Evolutionary conservation across 2,329 filamentous ascomycete species (phyloP).

Genomic region (Fusarium austroafricanum): DNA sequence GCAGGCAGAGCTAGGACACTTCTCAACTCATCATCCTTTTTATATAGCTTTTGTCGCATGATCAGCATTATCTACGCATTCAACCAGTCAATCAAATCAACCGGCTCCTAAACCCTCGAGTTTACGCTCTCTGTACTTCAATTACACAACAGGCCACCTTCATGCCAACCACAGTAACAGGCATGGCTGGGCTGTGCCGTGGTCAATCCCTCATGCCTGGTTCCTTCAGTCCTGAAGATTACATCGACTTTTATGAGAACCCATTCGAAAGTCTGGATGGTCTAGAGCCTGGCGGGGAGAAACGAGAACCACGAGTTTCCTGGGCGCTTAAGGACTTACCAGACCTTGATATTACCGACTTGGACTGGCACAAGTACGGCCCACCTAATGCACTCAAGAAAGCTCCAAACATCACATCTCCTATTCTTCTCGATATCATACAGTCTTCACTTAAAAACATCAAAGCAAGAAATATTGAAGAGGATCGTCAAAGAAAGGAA

Average conservation of each 20-base stretch:
- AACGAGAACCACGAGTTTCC: constrained; percentile 28
- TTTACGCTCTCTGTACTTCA: background rate
- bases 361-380: constrained; percentile 61
- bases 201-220: constrained; percentile 45
- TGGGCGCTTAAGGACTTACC: constrained; percentile 42
- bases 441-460: constrained; percentile 60
- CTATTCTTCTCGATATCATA: constrained; percentile 57
- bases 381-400: constrained; percentile 58
- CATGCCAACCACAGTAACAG: constrained; percentile 4
- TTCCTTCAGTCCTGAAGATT: constrained; percentile 48
- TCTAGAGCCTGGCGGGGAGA: constrained; percentile 41
- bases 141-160: background rate
- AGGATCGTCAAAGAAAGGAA: constrained; percentile 47
- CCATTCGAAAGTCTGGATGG: constrained; percentile 44
- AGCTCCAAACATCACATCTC: constrained; percentile 53
- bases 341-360: constrained; percentile 43
- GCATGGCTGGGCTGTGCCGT: constrained; percentile 22
- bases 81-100: background rate
- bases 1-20: constrained; percentile 1
- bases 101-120: background rate
- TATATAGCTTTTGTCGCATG: constrained; percentile 24
- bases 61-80: constrained; percentile 10
- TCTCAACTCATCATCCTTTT: constrained; percentile 7
- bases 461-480: constrained; percentile 51
- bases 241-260: constrained; percentile 47